Evolutionary conservation across 2,329 filamentous ascomycete genomes (phyloP), one percentile per base, ranked within the genome.

Genomic region (Torrubiella hemipterigena): DNA sequence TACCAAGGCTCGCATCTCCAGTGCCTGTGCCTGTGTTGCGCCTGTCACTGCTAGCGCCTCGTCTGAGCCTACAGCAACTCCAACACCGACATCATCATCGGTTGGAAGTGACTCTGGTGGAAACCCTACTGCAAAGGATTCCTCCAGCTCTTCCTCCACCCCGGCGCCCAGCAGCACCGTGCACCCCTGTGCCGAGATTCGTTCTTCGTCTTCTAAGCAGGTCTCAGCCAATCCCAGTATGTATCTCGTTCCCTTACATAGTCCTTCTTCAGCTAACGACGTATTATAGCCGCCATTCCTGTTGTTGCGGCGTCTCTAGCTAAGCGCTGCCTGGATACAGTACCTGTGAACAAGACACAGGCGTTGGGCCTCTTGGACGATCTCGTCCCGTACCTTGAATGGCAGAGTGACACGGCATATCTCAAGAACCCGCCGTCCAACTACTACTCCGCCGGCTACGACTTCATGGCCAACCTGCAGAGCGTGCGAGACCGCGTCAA

Each of bases 371-470:
- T 63, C 13, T 41, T 62, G 32, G 45, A 51, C 30, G 54, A 52
- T 27, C 40, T 61, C 16, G 50, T 52, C 36, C 54, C 57, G 5
- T 66, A 61, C 28, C 46, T 61, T 2, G 52, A 64, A 32, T 69
- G 62, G 49, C 65, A 69, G 42, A 65, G 59, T 24, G 62, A 61
- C 4, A 46, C 62, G 10, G 55, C 60, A 9, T 64, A 59, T 42
- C 53, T 69, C 19, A 66, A 65, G 38, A 49, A 65, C 30, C 70
- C 71, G 4, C 71, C 71, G 1, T 36, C 54, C 11, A 55, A 54
- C 9, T 75, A 73, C 46, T 53, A 54, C 33, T 58, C 68, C 30
- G 59, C 66, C 1, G 44, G 56, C 2, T 51, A 60, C 17, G 69
- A 75, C 37, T 52, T 73, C 10, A 41, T 64, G 17, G 59, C 43